Evolutionary conservation across 1,139 yeast genomes (phyloP).

Genomic region (Candida glucosophila): DNA sequence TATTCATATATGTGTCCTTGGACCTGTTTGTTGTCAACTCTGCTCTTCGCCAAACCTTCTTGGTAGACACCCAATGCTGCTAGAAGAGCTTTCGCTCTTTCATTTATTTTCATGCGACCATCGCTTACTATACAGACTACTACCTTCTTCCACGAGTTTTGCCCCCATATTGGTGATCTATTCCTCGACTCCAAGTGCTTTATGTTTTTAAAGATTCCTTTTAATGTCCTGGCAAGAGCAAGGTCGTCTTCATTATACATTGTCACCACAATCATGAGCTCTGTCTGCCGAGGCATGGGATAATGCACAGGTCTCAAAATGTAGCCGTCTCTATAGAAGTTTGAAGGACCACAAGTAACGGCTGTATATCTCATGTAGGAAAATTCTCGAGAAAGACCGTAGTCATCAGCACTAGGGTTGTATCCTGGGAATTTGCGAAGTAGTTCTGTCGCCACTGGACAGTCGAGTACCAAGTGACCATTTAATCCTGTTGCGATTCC

Average conservation of each 20-base stretch:
- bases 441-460: constrained; percentile 42
- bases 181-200: constrained; percentile 38
- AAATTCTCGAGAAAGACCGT: constrained; percentile 38
- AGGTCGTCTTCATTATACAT: constrained; percentile 45
- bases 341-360: constrained; percentile 43
- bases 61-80: constrained; percentile 43
- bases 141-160: constrained; percentile 41
- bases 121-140: constrained; percentile 42
- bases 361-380: constrained; percentile 44
- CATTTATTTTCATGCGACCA: constrained; percentile 41
- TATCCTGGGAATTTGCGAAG: constrained; percentile 38
- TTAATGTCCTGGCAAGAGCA: constrained; percentile 36
- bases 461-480: constrained; percentile 42
- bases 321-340: constrained; percentile 37
- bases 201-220: constrained; percentile 41
- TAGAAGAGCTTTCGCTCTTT: constrained; percentile 39
- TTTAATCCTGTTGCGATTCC: constrained; percentile 34
- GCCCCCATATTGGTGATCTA: constrained; percentile 37
- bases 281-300: constrained; percentile 38
- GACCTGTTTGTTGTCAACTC: constrained; percentile 38
- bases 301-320: constrained; percentile 39
- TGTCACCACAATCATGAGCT: constrained; percentile 38
- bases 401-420: constrained; percentile 22
- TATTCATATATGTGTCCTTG: constrained; percentile 42
- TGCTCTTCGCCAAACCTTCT: constrained; percentile 41